Conservation (phyloP, 345 rosid genomes). For the Garcia nutans region DNA sequence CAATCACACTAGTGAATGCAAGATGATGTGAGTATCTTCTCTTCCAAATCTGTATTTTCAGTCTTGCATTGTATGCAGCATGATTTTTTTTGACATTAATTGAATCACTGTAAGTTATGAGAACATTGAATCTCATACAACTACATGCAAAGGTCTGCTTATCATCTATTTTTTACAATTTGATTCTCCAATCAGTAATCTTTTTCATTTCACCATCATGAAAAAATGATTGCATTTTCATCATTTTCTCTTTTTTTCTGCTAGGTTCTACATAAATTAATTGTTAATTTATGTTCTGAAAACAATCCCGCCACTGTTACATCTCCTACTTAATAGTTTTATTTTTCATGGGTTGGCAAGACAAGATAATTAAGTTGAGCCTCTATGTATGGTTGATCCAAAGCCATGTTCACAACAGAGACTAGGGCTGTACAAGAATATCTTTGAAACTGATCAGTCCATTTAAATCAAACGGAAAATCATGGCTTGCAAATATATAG, state of each 20-base stretch:
- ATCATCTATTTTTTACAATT: background rate
- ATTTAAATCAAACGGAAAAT: no score
- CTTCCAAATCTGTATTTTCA: conserved; percentile 17
- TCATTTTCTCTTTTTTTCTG: background rate
- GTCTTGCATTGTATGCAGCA: background rate
- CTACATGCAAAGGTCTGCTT: background rate
- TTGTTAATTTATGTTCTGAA: background rate
- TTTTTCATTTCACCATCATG: background rate
- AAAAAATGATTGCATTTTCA: background rate
- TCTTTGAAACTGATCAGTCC: no score
- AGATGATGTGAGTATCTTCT: conserved; percentile 23
- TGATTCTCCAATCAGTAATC: background rate
- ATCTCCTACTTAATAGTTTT: background rate
- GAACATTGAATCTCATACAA: background rate
- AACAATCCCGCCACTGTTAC: background rate
- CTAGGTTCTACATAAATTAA: conserved; percentile 1
- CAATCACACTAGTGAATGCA: background rate
- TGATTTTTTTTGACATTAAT: conserved; percentile 10
- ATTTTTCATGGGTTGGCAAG: background rate
- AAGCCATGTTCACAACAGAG: background rate
- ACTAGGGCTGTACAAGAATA: no score
- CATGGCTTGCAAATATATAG: no score
- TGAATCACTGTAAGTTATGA: conserved; percentile 17
- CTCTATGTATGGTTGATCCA: background rate
- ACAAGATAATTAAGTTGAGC: background rate